These are phyloP conservation scores for Macrophomina phaseolina DNA, from an alignment of 2,329 filamentous ascomycete species.

Conservation along the genomic window DNA sequence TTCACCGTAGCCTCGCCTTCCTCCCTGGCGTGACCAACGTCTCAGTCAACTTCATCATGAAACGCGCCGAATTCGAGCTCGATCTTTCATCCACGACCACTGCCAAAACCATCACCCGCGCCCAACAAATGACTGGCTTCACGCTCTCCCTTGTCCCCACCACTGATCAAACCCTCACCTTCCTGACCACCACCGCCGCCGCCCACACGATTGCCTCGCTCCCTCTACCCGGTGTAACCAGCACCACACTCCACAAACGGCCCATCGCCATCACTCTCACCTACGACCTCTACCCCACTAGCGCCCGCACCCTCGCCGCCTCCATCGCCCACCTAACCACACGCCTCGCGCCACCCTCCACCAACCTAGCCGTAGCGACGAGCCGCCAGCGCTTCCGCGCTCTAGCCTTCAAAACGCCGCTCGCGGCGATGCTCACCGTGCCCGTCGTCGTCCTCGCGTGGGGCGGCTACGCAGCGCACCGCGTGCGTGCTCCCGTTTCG, in stretches of 20 bases:
- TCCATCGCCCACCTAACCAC: too few species aligned
- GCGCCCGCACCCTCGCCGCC: not conserved
- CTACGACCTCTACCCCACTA: not conserved
- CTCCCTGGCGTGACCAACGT: not conserved
- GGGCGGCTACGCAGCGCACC: too few species aligned
- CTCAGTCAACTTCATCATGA: not conserved
- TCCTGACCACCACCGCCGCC: not conserved
- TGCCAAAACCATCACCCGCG: not conserved
- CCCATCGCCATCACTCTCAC: not conserved
- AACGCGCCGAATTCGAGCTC: not conserved
- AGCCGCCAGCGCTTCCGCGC: not conserved
- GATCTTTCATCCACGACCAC: not conserved
- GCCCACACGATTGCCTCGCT: not conserved
- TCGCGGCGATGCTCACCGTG: too few species aligned
- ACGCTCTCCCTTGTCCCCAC: not conserved
- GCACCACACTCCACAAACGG: not conserved
- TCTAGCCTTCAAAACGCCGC: not conserved
- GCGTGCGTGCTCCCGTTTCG: too few species aligned
- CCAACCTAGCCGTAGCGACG: too few species aligned
- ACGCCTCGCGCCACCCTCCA: too few species aligned
- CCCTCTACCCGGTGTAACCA: too few species aligned
- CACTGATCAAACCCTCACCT: not conserved
- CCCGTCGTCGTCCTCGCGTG: too few species aligned
- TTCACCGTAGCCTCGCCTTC: not conserved
- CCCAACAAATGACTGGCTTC: not conserved